phyloP scores from a whole-genome alignment of 2,329 filamentous ascomycete species.

The Colletotrichum gloeosporioides region DNA sequence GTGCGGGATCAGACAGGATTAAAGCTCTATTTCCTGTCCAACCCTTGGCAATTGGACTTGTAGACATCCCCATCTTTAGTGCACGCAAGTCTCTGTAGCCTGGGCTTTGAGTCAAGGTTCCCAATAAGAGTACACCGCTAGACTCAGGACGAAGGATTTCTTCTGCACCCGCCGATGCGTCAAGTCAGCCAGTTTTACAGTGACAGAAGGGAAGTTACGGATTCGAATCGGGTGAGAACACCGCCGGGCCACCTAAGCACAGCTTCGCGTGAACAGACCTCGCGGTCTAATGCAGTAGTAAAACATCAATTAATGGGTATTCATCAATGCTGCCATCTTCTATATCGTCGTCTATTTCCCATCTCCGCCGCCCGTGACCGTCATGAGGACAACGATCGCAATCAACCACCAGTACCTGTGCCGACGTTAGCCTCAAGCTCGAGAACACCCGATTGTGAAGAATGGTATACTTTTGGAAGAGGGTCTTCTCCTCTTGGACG shows the following conservation, averaged over 20 bases:
- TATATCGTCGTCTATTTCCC: conserved; percentile 58
- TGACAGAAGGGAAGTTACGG: not conserved
- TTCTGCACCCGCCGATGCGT: not conserved
- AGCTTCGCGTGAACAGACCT: not conserved
- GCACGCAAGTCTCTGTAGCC: not conserved
- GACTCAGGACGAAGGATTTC: not conserved
- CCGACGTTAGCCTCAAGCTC: conserved; percentile 34
- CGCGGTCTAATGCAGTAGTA: not conserved
- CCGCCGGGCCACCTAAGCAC: not conserved
- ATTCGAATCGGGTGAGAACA: not conserved
- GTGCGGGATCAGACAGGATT: not conserved
- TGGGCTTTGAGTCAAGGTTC: not conserved
- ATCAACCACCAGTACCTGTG: conserved; percentile 72
- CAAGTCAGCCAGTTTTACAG: not conserved
- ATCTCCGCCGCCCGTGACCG: conserved; percentile 57
- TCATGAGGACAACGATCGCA: conserved; percentile 57
- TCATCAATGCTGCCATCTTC: conserved; percentile 25
- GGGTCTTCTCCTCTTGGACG: conserved; percentile 64
- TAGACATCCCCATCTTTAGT: not conserved
- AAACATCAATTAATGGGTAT: conserved; percentile 4
- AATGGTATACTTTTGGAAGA: conserved; percentile 67
- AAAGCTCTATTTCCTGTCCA: not conserved
- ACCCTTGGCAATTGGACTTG: not conserved
- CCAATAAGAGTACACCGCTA: not conserved
- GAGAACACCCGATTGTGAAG: not conserved